Evolutionary conservation across 441 rosid genomes (phyloP).

Genomic region (Pelargonium citronellum): DNA sequence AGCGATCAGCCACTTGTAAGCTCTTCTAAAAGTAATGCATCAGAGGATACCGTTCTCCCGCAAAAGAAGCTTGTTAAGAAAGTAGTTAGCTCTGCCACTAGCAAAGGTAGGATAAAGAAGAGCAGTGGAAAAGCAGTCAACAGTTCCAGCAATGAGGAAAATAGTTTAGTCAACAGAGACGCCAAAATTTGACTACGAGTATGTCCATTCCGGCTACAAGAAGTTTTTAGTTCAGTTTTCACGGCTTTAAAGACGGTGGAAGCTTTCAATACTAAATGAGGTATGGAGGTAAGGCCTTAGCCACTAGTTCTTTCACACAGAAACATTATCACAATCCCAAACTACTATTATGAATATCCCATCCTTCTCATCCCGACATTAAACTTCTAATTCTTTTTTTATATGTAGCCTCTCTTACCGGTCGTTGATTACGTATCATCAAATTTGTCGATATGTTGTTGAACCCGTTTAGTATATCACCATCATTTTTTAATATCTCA

Average conservation of each 20-base stretch:
- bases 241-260: conserved; percentile 17
- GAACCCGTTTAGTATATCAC: no score
- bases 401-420: no score
- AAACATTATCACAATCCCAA: not conserved
- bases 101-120: conserved; percentile 37
- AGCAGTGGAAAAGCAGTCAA: conserved; percentile 36
- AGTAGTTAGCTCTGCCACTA: conserved; percentile 32
- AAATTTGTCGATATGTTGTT: no score
- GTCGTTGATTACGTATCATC: no score
- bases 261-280: conserved; percentile 6
- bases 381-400: no score
- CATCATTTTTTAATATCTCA: no score
- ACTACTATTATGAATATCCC: not conserved
- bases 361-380: not conserved
- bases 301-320: not conserved
- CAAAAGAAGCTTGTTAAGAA: conserved; percentile 55
- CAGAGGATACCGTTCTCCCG: conserved; percentile 35
- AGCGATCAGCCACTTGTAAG: conserved; percentile 24
- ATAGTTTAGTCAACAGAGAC: conserved; percentile 60
- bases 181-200: conserved; percentile 51
- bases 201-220: conserved; percentile 15
- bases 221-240: conserved; percentile 10
- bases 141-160: conserved; percentile 33
- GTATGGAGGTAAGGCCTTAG: not conserved
- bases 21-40: conserved; percentile 34